Evolutionary conservation across 164 flowering plant species (phyloP), one percentile per base, ranked within the genome.

Genomic region (Sextonia rubra): DNA sequence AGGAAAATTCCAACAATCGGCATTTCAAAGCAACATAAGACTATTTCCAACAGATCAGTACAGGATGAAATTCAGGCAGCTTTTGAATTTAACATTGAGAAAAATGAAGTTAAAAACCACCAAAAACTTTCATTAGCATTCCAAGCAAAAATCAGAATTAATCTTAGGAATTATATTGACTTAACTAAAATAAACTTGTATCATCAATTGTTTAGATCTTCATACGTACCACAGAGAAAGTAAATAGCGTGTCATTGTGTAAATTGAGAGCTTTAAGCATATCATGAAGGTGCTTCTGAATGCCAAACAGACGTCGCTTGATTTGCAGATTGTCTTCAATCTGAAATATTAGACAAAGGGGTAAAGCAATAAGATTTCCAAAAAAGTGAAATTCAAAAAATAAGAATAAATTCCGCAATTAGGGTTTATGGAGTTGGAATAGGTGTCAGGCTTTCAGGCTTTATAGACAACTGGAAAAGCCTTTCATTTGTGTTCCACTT

Each of bases 251-350:
- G 32, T 75, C 73, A 32, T 58, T 9, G 22, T 78, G 72, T 60
- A 78, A 75, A 68, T 69, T 72, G 66, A 78, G 75, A 58, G 73
- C 66, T 69, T 58, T 71, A 75, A 78, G 78, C 81, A 78, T 78
- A 75, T 72, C 48, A 70, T 78, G 81, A 64, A 78, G 61, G 71
- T 72, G 58, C 55, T 72, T 75, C 64, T 58, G 78, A 64, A 64
- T 69, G 30, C 64, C 70, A 37, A 30, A 60, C 23, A 75, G 47
- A 15, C 15, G 61, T 49, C 55, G 76, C 71, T 69, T 78, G 61
- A 75, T 69, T 69, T 75, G 75, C 49, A 60, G 30, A 72, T 64
- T 60, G 60, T 69, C 76, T 27, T 78, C 69, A 26, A 75, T 65
- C 81, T 78, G 81, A 29, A 72, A 75, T 22, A 60, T 37, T 61